Percentiles rank a stretch among this genome's conserved stretches.
Conservation (phyloP, 164 flowering plant genomes). For the Magnolia sinica region DNA sequence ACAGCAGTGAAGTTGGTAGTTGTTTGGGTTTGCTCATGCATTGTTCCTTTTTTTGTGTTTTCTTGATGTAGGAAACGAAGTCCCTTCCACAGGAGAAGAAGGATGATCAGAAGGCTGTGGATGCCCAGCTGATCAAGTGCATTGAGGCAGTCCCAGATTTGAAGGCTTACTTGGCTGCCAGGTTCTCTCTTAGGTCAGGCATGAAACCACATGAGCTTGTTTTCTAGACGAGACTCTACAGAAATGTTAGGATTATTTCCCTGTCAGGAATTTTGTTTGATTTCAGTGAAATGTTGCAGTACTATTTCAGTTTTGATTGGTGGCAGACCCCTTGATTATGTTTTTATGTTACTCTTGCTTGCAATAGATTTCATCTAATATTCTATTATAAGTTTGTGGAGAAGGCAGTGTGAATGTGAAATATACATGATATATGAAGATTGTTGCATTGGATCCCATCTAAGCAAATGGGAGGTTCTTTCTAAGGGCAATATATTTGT, state of each 20-base stretch:
- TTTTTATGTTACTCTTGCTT: not conserved
- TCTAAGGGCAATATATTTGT: too few relatives aligned
- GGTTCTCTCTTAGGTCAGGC: constrained; percentile 57
- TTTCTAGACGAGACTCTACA: constrained; percentile 32
- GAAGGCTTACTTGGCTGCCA: constrained; percentile 60
- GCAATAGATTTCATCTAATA: too few relatives aligned
- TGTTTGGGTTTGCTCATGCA: not conserved
- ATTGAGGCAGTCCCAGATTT: constrained; percentile 63
- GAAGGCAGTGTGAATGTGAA: too few relatives aligned
- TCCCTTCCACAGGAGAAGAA: constrained; percentile 57
- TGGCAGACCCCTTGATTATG: not conserved
- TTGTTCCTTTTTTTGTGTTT: not conserved
- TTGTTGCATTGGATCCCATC: too few relatives aligned
- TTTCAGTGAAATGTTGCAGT: not conserved
- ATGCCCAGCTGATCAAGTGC: constrained; percentile 40
- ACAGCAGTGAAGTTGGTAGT: too few relatives aligned
- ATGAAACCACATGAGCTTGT: constrained; percentile 84
- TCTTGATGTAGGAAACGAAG: constrained; percentile 50
- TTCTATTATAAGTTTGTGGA: too few relatives aligned
- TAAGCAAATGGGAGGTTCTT: too few relatives aligned
- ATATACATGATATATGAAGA: too few relatives aligned
- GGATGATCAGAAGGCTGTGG: constrained; percentile 65
- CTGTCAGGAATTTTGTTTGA: not conserved
- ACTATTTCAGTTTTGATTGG: not conserved
- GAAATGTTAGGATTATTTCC: not conserved